Conservation (phyloP, 805 yeast species). For the Kuraishia capsulata region DNA sequence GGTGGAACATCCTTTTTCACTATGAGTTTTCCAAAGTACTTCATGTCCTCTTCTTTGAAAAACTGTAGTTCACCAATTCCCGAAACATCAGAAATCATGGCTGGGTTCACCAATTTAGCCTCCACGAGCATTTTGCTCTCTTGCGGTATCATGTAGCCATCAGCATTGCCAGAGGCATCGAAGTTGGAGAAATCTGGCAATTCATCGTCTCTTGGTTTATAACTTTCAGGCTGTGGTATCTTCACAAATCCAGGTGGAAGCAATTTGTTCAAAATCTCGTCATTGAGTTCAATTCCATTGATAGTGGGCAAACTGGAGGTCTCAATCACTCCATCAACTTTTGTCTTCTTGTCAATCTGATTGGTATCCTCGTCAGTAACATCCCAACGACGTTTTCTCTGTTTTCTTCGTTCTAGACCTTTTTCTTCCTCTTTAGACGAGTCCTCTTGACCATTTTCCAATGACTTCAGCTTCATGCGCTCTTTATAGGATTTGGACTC, state of each 20-base stretch:
- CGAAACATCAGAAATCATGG: constrained; percentile 45
- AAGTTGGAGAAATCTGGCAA: constrained; percentile 25
- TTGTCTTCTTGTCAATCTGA: constrained; percentile 7
- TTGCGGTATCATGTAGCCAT: constrained; percentile 46
- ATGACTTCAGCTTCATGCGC: constrained; percentile 20
- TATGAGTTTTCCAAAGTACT: constrained; percentile 58
- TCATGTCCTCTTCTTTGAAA: constrained; percentile 64
- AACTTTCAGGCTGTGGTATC: constrained; percentile 35
- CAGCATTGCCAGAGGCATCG: constrained; percentile 13
- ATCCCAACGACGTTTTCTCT: constrained; percentile 34
- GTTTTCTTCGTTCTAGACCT: constrained; percentile 13
- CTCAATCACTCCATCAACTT: constrained; percentile 15
- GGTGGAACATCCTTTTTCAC: constrained; percentile 19
- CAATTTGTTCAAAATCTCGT: constrained; percentile 34
- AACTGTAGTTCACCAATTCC: constrained; percentile 58
- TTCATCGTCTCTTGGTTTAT: constrained; percentile 23
- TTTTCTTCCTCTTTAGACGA: constrained; percentile 11
- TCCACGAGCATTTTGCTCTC: constrained; percentile 20
- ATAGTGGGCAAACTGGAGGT: constrained; percentile 15
- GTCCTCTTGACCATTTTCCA: background rate
- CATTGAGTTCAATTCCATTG: constrained; percentile 30
- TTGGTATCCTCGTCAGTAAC: constrained; percentile 28
- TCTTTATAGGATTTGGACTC: constrained; percentile 27
- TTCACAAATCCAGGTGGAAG: constrained; percentile 43
- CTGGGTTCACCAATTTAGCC: constrained; percentile 22